These are phyloP conservation scores for Stephanocyclus meneghinianus DNA, from an alignment of 352 stramenopile genomes.

Conservation along the genomic window DNA sequence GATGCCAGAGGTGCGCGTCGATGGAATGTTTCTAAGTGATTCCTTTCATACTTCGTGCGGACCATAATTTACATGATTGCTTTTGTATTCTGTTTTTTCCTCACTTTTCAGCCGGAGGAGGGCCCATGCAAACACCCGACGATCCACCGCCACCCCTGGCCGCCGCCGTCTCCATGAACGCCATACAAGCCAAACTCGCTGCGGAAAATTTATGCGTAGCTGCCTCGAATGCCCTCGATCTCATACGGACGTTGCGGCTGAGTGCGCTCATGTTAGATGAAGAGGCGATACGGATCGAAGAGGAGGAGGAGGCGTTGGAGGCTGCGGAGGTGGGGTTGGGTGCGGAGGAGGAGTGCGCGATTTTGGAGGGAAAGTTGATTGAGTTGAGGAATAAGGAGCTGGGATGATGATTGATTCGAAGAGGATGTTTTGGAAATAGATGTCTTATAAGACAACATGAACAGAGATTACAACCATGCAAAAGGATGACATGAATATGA, in stretches of 20 bases:
- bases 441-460: too few species aligned
- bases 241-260: slow-evolving; percentile 78
- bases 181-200: slow-evolving; percentile 69
- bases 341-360: slow-evolving; percentile 56
- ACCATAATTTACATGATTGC: not conserved
- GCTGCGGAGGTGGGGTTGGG: slow-evolving; percentile 48
- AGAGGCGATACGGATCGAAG: slow-evolving; percentile 69
- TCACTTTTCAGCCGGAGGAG: slow-evolving; percentile 47
- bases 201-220: slow-evolving; percentile 78
- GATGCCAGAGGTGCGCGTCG: slow-evolving; percentile 7
- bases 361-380: slow-evolving; percentile 68
- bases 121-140: slow-evolving; percentile 62
- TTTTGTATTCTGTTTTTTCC: not conserved
- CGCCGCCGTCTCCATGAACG: slow-evolving; percentile 50
- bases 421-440: too few species aligned
- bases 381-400: slow-evolving; percentile 55
- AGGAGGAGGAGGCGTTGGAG: slow-evolving; percentile 66
- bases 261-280: slow-evolving; percentile 77
- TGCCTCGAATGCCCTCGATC: slow-evolving; percentile 64
- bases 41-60: not conserved
- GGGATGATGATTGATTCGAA: not conserved
- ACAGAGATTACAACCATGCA: too few species aligned
- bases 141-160: slow-evolving; percentile 78
- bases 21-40: slow-evolving; percentile 6
- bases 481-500: too few species aligned